Base-by-base conservation (phyloP, 306 rosid genomes). In the Begonia peltatifolia region DNA sequence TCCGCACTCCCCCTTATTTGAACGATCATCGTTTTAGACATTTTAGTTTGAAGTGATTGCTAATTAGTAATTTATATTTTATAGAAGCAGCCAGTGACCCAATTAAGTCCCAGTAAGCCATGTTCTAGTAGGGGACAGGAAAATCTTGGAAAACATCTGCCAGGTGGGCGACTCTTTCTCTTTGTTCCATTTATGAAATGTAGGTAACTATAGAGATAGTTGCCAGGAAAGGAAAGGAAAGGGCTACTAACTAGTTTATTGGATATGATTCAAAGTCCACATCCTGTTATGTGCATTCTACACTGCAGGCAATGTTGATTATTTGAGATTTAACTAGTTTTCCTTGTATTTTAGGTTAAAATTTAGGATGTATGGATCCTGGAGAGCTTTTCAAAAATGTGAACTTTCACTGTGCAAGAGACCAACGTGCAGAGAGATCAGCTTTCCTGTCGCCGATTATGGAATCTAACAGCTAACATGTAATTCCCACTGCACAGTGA, bases 1-100 rank as follows among this genome's bases (percentile, higher is more conserved):
- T 6, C 38, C 9, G 8, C 38, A 1, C 38, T 30, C 38, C 38
- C 38, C 9, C 9, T 30, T 30, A 30, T 30, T 30, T 30, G 38
- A 30, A 30, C 38, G 9, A 7, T 30, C 3, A 30, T 30, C 38
- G 3, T 30, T 30, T 30, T 30, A 30, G 9, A 2, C 38, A 30
- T 30, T 7, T 30, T 30, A 30, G 38, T 30, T 30, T 30, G 38
- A 30, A 30, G 38, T 30, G 38, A 30, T 30, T 30, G 6, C 38
- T 30, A 30, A 30, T 20, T 30, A 30, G 1, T 30, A 30, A 30
- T 30, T 30, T 30, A 25, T 3, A 58, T 68, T 61, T 53, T 44
- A 35, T 71, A 69, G 78, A 71, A 70, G 70, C 87, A 71, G 74
- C 68, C 80, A 66, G 74, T 51, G 5, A 68, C 61, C 59, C 93